These are phyloP conservation scores for Mercurialis annua DNA, from an alignment of 345 rosid genomes.

Conservation along the genomic window DNA sequence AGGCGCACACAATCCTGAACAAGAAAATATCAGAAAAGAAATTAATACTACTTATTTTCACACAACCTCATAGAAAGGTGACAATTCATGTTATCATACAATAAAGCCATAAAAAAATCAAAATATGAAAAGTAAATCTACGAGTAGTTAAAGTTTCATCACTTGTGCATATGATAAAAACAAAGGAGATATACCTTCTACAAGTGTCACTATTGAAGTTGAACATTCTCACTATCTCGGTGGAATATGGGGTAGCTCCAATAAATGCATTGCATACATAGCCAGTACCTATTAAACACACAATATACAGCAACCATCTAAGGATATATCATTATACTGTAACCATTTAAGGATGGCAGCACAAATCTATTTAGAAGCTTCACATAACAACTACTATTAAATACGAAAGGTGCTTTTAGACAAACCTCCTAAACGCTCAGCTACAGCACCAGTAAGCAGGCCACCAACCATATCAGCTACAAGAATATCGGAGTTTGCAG, in stretches of 20 bases:
- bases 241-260: slow-evolving; percentile 51
- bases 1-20: slow-evolving; percentile 60
- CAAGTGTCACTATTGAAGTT: slow-evolving; percentile 66
- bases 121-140: background rate
- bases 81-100: no score
- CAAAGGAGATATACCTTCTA: slow-evolving; percentile 49
- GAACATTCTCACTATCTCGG: slow-evolving; percentile 85
- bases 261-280: slow-evolving; percentile 61
- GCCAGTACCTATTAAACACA: slow-evolving; percentile 58
- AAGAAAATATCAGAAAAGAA: slow-evolving; percentile 3
- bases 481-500: slow-evolving; percentile 72
- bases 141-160: background rate
- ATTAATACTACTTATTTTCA: background rate
- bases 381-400: background rate
- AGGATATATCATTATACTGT: no score
- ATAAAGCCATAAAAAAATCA: background rate
- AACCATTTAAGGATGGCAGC: background rate
- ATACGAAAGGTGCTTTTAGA: background rate
- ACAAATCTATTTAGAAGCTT: background rate
- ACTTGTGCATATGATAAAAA: slow-evolving; percentile 12
- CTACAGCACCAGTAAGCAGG: slow-evolving; percentile 89
- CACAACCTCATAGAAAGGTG: no score
- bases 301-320: background rate
- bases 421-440: slow-evolving; percentile 87
- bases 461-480: slow-evolving; percentile 93